Evolutionary conservation across 2,329 filamentous ascomycete genomes (phyloP).

Genomic region (Fusarium irregulare): DNA sequence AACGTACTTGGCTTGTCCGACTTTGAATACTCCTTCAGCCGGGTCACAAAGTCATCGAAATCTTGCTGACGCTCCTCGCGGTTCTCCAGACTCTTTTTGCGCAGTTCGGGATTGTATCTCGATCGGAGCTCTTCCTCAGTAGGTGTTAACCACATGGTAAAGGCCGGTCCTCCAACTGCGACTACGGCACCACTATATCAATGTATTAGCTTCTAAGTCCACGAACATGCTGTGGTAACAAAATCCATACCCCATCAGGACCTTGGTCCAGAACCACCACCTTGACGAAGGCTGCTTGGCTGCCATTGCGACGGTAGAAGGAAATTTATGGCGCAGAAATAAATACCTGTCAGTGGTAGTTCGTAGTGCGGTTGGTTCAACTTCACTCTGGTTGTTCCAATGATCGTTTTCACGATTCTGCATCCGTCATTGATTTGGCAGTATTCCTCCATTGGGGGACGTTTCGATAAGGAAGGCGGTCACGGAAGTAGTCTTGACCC

Average conservation of each 20-base stretch:
- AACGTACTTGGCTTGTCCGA: conserved; percentile 88
- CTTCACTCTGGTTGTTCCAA: conserved; percentile 39
- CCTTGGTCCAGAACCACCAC: conserved; percentile 74
- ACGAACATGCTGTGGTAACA: conserved; percentile 21
- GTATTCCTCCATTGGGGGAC: conserved; percentile 31
- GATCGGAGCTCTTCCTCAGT: conserved; percentile 93
- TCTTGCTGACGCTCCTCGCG: conserved; percentile 82
- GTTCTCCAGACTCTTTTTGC: conserved; percentile 85
- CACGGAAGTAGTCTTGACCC: conserved; percentile 32
- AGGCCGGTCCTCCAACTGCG: conserved; percentile 84
- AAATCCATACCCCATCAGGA: conserved; percentile 72
- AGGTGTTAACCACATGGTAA: conserved; percentile 83
- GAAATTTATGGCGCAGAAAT: background rate
- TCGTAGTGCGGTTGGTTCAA: conserved; percentile 1
- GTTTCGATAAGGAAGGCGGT: conserved; percentile 42
- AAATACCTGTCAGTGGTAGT: background rate
- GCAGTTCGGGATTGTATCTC: conserved; percentile 94
- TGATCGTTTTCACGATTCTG: conserved; percentile 46
- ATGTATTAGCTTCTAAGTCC: conserved; percentile 23
- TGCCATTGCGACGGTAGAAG: conserved; percentile 41
- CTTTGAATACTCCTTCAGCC: conserved; percentile 89
- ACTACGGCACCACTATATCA: conserved; percentile 72
- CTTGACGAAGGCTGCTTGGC: conserved; percentile 61
- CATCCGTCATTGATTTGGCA: conserved; percentile 49
- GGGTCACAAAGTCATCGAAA: conserved; percentile 86